Evolutionary conservation across 2,329 filamentous ascomycete genomes (phyloP), one percentile per base, ranked within the genome.

Genomic region (Cytospora leucostoma): DNA sequence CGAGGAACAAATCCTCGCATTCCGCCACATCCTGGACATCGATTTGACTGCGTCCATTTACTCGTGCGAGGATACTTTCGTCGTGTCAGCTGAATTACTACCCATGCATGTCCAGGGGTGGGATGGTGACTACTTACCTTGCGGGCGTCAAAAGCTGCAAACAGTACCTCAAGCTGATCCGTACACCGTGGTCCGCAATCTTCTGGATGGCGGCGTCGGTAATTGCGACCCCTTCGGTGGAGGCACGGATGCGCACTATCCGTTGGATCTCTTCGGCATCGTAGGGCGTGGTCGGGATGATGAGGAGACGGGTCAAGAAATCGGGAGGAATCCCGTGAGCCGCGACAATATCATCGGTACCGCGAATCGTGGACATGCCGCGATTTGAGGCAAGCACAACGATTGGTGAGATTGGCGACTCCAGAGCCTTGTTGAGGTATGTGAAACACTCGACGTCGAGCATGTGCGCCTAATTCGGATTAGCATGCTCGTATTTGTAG

Each of bases 391-490:
- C 95, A 66, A 99, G 88, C 69, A 99, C 95, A 66, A 99, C 95
- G 73, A 99, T 97, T 63, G 95, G 95, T 1, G 94, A 94, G 73
- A 99, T 96, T 69, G 88, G 86, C 62, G 92, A 93, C 82, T 99
- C 95, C 70, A 99, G 85, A n/a, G 95, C 95, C 74, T 93, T 91
- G 83, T 98, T 98, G 73, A 99, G 88, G 79, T 97, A 99, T 69
- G 95, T 98, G 80, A 98, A 99, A 82, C 93, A 96, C 81, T 99
- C 95, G 70, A 99, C 90, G 76, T 99, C 95, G 71, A 99, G 92
- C 95, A 99, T 99, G 81, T 99, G 94, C 65, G 96, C 94, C 93
- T 96, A 71, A 61, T 68, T 32, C n/a, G 50, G 19, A 64, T 70
- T 59, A 64, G 56, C 52, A 69, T 65, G 21, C 56, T 65, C 68